Evolutionary conservation across 2,329 filamentous ascomycete species (phyloP).

Genomic region (Colletotrichum destructivum): DNA sequence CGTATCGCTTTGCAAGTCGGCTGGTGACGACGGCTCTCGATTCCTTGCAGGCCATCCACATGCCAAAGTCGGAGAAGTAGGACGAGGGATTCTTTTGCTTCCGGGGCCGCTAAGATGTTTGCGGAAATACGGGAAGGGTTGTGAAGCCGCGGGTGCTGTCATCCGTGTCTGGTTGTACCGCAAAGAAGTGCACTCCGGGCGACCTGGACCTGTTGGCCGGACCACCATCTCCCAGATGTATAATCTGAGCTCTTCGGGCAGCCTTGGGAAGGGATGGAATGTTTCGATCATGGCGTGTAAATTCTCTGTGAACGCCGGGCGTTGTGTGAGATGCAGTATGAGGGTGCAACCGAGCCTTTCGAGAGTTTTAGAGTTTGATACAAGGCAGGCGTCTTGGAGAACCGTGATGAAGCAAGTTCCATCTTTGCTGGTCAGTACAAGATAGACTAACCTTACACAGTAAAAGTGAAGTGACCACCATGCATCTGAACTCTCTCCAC

Average conservation of each 20-base stretch:
- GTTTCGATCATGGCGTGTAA: neutral
- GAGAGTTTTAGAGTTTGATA: too few species aligned
- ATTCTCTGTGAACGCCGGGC: neutral
- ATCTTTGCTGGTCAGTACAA: too few species aligned
- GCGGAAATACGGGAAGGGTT: neutral
- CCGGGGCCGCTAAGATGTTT: neutral
- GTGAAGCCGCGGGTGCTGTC: neutral
- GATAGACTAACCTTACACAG: too few species aligned
- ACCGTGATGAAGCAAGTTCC: too few species aligned
- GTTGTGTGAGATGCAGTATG: neutral
- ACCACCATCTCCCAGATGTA: conserved; percentile 18
- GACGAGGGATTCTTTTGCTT: neutral
- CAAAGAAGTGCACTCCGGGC: conserved; percentile 15
- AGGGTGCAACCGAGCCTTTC: neutral
- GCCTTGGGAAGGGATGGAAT: neutral
- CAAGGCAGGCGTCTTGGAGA: too few species aligned
- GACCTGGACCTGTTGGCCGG: neutral
- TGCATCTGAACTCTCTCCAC: too few species aligned
- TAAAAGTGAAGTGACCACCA: too few species aligned
- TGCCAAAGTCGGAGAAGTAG: conserved; percentile 22
- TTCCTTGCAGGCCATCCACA: conserved; percentile 28
- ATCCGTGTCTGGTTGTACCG: neutral
- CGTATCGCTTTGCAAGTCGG: neutral
- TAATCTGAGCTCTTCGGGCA: conserved; percentile 20
- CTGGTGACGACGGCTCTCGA: conserved; percentile 15